Conservation (phyloP, 331 rosid genomes). For the Stylosanthes scabra region DNA sequence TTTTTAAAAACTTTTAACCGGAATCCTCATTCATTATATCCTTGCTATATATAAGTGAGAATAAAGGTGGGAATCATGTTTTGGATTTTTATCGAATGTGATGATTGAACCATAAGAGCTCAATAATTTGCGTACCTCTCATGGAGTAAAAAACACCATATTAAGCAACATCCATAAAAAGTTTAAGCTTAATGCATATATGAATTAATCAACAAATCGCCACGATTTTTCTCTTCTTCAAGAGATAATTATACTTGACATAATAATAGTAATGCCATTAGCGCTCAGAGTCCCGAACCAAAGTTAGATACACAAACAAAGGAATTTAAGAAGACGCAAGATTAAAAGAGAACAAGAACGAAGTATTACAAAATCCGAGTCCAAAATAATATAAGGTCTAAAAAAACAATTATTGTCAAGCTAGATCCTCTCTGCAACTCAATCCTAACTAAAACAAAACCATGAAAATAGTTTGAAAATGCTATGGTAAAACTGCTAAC, state of each 20-base stretch:
- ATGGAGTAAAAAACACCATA: background rate
- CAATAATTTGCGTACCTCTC: background rate
- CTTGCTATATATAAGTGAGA: too few species aligned
- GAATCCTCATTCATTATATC: background rate
- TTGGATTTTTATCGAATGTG: background rate
- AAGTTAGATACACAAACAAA: background rate
- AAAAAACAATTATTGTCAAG: slow-evolving; percentile 25
- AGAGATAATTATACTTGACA: background rate
- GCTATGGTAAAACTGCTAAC: slow-evolving; percentile 30
- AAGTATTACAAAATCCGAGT: slow-evolving; percentile 10
- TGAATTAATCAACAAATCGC: background rate
- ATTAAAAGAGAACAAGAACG: background rate
- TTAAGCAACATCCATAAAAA: background rate
- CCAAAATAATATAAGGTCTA: slow-evolving; percentile 26
- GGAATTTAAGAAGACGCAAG: background rate
- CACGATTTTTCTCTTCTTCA: background rate
- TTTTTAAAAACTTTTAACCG: too few species aligned
- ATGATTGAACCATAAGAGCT: background rate
- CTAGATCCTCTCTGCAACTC: slow-evolving; percentile 28
- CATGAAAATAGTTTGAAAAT: slow-evolving; percentile 25
- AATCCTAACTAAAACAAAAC: slow-evolving; percentile 30
- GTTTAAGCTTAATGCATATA: background rate
- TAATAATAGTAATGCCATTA: background rate
- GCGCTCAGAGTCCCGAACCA: background rate
- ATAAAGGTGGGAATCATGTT: background rate